These are phyloP conservation scores for Xanthoconium separans DNA, from an alignment of 1,284 basidiomycete genomes.

Conservation along the genomic window DNA sequence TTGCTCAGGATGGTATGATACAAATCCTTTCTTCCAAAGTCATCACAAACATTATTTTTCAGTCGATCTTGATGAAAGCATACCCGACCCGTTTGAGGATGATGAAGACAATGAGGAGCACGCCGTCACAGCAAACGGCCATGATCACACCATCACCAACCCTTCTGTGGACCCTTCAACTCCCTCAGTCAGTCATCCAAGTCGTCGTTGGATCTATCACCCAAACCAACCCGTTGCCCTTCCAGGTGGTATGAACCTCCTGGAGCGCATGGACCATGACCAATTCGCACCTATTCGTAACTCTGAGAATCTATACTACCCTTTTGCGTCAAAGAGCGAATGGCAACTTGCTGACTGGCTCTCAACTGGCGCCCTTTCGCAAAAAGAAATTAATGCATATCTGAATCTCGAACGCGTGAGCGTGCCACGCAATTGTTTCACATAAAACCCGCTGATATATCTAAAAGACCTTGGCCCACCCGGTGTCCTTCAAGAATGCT, in stretches of 20 bases:
- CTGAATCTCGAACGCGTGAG: not conserved
- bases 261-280: not conserved
- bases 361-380: not conserved
- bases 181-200: not conserved
- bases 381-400: not conserved
- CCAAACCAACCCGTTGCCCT: not conserved
- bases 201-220: not conserved
- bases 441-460: too few relatives aligned
- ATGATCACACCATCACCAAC: too few relatives aligned
- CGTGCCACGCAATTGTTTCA: not conserved
- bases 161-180: too few relatives aligned
- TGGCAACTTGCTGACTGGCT: not conserved
- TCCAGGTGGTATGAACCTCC: not conserved
- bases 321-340: not conserved
- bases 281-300: not conserved
- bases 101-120: too few relatives aligned
- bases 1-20: too few relatives aligned
- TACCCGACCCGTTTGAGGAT: too few relatives aligned
- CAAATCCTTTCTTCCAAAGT: too few relatives aligned
- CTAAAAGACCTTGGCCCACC: not conserved
- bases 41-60: too few relatives aligned
- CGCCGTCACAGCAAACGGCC: too few relatives aligned
- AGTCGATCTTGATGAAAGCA: too few relatives aligned
- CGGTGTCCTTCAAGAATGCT: not conserved
- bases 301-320: not conserved